These are phyloP conservation scores for Kodamaea fungicola DNA, from an alignment of 1,139 yeast genomes.

Conservation along the genomic window DNA sequence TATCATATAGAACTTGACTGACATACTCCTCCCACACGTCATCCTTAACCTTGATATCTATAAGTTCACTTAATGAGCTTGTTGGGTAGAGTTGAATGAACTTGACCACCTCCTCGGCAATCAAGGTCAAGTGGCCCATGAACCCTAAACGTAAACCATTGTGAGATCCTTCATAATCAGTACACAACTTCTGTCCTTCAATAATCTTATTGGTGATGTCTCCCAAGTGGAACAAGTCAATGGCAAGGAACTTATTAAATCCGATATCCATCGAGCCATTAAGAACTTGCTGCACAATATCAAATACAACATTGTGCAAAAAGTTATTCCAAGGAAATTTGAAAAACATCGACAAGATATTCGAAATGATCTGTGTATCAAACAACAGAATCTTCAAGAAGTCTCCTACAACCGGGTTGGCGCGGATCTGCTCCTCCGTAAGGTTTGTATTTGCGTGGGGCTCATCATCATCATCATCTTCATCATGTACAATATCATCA, in stretches of 20 bases:
- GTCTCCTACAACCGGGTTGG: slow-evolving; percentile 85
- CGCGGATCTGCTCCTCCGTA: slow-evolving; percentile 58
- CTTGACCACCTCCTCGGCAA: slow-evolving; percentile 96
- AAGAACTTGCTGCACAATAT: slow-evolving; percentile 91
- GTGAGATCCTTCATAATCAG: slow-evolving; percentile 56
- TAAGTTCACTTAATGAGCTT: slow-evolving; percentile 54
- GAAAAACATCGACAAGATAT: slow-evolving; percentile 80
- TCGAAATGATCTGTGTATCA: slow-evolving; percentile 76
- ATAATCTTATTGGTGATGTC: slow-evolving; percentile 75
- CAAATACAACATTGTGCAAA: slow-evolving; percentile 95
- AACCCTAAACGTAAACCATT: slow-evolving; percentile 82
- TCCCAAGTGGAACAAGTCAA: slow-evolving; percentile 79
- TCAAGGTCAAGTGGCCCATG: slow-evolving; percentile 94
- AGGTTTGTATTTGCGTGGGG: slow-evolving; percentile 53
- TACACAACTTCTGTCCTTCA: slow-evolving; percentile 76
- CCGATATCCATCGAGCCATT: slow-evolving; percentile 93
- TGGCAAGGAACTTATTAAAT: slow-evolving; percentile 83
- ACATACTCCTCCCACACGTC: slow-evolving; percentile 83
- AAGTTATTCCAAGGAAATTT: slow-evolving; percentile 97
- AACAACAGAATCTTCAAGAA: slow-evolving; percentile 78
- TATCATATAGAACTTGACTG: slow-evolving; percentile 76
- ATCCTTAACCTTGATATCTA: slow-evolving; percentile 56
- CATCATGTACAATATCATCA: slow-evolving; percentile 22
- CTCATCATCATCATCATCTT: slow-evolving; percentile 32
- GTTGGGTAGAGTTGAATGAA: slow-evolving; percentile 76